Evolutionary conservation across 2,329 filamentous ascomycete genomes (phyloP).

Genomic region (Aspergillus fischeri): DNA sequence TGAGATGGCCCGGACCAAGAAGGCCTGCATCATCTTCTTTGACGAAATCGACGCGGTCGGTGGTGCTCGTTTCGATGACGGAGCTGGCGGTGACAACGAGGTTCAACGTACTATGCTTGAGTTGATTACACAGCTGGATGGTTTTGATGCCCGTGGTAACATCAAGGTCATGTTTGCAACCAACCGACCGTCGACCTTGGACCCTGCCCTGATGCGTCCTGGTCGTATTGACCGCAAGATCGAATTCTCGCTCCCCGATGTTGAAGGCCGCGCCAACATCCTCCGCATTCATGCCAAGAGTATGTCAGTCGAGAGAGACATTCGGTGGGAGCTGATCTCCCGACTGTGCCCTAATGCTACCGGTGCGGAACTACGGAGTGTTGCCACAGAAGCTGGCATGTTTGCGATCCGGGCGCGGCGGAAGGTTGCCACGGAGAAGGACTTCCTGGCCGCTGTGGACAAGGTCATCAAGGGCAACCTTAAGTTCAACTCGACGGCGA

Average conservation of each 20-base stretch:
- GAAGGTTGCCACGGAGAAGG: conserved; percentile 98
- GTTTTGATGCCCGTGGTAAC: conserved; percentile 93
- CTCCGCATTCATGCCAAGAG: conserved; percentile 98
- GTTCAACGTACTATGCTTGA: conserved; percentile 98
- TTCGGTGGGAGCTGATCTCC: conserved; percentile 97
- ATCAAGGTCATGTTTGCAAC: conserved; percentile 99
- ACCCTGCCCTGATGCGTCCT: conserved; percentile 94
- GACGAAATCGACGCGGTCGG: conserved; percentile 97
- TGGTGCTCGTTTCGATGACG: conserved; percentile 93
- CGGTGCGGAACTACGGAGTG: conserved; percentile 90
- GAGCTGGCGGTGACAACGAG: conserved; percentile 94
- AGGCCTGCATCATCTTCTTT: conserved; percentile 99
- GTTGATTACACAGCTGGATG: conserved; percentile 92
- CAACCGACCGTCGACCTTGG: conserved; percentile 90
- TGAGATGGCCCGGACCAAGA: conserved; percentile 99
- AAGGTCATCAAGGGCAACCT: conserved; percentile 99
- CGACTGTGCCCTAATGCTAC: conserved; percentile 96
- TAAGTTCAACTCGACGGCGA: conserved; percentile 98
- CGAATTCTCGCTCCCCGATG: conserved; percentile 94
- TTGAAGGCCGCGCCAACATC: conserved; percentile 96
- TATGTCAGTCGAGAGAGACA: conserved; percentile 98
- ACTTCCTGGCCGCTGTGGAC: conserved; percentile 95
- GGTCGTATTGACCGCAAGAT: conserved; percentile 98
- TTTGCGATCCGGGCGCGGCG: conserved; percentile 90
- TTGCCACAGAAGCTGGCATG: conserved; percentile 98